Evolutionary conservation across 345 rosid genomes (phyloP), one percentile per base, ranked within the genome.

Genomic region (Hirschfeldia incana): DNA sequence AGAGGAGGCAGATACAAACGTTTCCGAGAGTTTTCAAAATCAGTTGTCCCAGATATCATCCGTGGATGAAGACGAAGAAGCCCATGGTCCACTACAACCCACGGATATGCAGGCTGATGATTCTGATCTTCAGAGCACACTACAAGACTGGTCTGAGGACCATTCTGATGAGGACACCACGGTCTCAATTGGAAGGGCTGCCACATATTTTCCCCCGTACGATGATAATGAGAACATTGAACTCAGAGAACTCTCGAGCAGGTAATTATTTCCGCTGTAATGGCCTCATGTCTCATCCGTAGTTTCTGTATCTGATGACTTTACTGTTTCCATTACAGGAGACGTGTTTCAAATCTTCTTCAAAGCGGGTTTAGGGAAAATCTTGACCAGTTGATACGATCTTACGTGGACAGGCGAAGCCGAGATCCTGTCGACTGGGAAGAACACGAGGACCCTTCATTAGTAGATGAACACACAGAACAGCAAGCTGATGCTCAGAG

Each of bases 261-360:
- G 99, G 98, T 92, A 70, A 39, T 21, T 58, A 26, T 55, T 4
- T 57, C 27, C 46, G n/a, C 33, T 2, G n/a, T 39, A 70, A 57
- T 64, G n/a, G 16, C 53, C 57, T 30, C 51, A 80, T 17, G 74
- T 75, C 29, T 65, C 76, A 55, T 29, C 66, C 67, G 49, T 16
- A 67, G 7, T 44, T 3, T 63, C 32, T 58, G 44, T 69, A 61
- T 69, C 70, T 83, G 61, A 79, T 44, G 15, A 59, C 13, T 61
- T 46, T 66, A 32, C 76, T 79, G 67, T 73, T 78, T 4, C 33
- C 81, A 36, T 67, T 78, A 66, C 76, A 94, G 98, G 94, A 89
- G 99, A 86, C 89, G 98, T 58, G 99, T 94, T 46, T 92, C 98
- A 66, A 92, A 86, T 75, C 97, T 94, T 83, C 94, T 94, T 65